These are phyloP conservation scores for Talaromyces atroroseus DNA, from an alignment of 2,329 filamentous ascomycete species.

Conservation along the genomic window DNA sequence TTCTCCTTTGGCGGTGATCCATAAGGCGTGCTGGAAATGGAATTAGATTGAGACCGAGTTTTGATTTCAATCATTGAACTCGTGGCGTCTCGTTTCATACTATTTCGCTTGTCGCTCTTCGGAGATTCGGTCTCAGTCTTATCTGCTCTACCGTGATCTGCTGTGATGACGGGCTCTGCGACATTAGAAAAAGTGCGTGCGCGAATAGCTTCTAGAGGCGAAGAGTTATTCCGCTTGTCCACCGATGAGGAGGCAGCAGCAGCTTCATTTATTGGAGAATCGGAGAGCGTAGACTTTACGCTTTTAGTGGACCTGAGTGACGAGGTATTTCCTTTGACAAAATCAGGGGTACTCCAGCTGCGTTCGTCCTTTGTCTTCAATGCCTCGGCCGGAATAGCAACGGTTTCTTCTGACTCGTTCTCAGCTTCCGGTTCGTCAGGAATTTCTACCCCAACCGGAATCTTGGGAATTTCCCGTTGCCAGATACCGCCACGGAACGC, in stretches of 20 bases:
- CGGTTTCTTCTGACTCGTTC: constrained; percentile 18
- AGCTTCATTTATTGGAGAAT: constrained; percentile 19
- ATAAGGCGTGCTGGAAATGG: constrained; percentile 46
- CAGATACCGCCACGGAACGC: constrained; percentile 81
- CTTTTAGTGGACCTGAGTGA: constrained; percentile 26
- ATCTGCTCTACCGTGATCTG: constrained; percentile 62
- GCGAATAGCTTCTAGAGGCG: constrained; percentile 53
- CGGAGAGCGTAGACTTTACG: constrained; percentile 21
- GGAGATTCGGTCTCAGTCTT: constrained; percentile 53
- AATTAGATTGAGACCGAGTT: constrained; percentile 54
- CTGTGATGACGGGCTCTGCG: constrained; percentile 61
- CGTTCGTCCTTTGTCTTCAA: constrained; percentile 31
- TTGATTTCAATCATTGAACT: constrained; percentile 64
- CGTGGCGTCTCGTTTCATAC: constrained; percentile 54
- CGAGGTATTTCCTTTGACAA: constrained; percentile 21
- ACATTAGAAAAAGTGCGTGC: constrained; percentile 59
- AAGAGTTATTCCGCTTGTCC: constrained; percentile 32
- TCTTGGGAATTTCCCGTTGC: constrained; percentile 44
- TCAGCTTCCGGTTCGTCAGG: constrained; percentile 29
- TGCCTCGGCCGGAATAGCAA: constrained; percentile 21
- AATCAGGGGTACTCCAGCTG: constrained; percentile 29
- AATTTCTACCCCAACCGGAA: constrained; percentile 32
- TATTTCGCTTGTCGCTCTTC: constrained; percentile 32
- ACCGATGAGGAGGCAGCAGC: constrained; percentile 24
- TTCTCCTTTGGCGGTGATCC: constrained; percentile 38